phyloP scores from a whole-genome alignment of 495 filamentous ascomycete species.

The Penicillium manginii region DNA sequence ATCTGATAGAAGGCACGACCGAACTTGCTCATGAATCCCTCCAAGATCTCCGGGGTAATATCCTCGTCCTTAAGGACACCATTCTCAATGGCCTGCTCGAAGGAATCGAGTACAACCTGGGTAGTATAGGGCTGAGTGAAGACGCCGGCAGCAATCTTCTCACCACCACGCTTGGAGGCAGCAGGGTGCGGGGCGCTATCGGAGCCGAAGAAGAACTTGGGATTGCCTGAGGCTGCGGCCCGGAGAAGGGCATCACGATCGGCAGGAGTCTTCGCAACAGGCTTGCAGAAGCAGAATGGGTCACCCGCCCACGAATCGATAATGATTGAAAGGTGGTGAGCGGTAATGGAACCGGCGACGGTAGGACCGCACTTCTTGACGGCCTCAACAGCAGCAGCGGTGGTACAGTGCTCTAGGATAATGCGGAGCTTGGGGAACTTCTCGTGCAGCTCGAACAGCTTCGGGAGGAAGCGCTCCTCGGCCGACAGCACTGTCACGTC shows the following conservation, averaged over 20 bases:
- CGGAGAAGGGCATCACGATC: constrained; percentile 77
- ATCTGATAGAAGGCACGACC: constrained; percentile 76
- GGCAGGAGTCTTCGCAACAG: constrained; percentile 71
- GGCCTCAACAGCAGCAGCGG: constrained; percentile 76
- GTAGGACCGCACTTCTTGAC: constrained; percentile 75
- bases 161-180: constrained; percentile 66
- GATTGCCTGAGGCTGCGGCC: constrained; percentile 65
- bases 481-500: constrained; percentile 75
- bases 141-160: constrained; percentile 76
- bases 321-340: constrained; percentile 80
- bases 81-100: constrained; percentile 69
- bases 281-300: constrained; percentile 87
- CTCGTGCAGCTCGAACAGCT: constrained; percentile 67
- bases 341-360: constrained; percentile 66
- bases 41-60: constrained; percentile 71
- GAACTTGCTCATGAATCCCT: constrained; percentile 74
- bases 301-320: constrained; percentile 77
- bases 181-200: constrained; percentile 81
- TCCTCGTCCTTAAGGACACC: constrained; percentile 67
- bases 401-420: constrained; percentile 79
- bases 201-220: constrained; percentile 79
- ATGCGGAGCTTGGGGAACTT: constrained; percentile 82
- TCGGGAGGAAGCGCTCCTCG: constrained; percentile 81
- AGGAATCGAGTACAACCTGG: constrained; percentile 70
- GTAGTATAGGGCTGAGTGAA: constrained; percentile 92